Evolutionary conservation across 768 basidiomycete genomes (phyloP), one percentile per base, ranked within the genome.

Genomic region (Cantharellus cinnabarinus): DNA sequence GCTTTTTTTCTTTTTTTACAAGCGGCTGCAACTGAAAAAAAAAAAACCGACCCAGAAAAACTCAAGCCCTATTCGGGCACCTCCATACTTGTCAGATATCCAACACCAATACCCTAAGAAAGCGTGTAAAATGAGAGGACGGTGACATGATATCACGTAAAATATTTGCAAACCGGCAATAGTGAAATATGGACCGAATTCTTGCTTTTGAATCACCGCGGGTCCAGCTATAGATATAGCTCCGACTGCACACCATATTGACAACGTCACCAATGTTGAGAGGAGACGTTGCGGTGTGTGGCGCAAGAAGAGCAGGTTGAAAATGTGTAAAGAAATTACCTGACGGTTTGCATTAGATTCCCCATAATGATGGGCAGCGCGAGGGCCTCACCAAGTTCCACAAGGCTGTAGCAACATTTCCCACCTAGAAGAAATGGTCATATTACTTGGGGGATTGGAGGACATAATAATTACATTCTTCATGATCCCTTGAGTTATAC

Each of bases 41-140:
- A 52, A n/a, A 50, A 14, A 4, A 41, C 59, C 4, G n/a, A 60
- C 60, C 60, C 60, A 60, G 55, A 60, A 60, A 50, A 57, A 60
- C 38, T 60, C 60, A 38, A 60, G 40, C 3, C 60, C 60, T 10
- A 60, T 38, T 20, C 42, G 42, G 3, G 60, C 42, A 10, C 54
- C 56, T 14, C 40, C 40, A 50, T 60, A 60, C 60, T 57, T 37
- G 20, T 60, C 58, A 44, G 60, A 57, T 41, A 60, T 60, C 60
- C 60, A 60, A 34, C 60, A 60, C 60, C 60, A 60, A 29, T 48
- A 48, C 10, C 44, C 44, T 48, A 48, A 48, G 29, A 29, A 29
- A 48, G 29, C 44, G 29, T 10, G 10, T 10, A 10, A 10, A 48
- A 10, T 48, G 44, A 10, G 10, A 48, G 44, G 44, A 10, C 44